Evolutionary conservation across 768 basidiomycete genomes (phyloP), one percentile per base, ranked within the genome.

Genomic region (Auricularia cornea): DNA sequence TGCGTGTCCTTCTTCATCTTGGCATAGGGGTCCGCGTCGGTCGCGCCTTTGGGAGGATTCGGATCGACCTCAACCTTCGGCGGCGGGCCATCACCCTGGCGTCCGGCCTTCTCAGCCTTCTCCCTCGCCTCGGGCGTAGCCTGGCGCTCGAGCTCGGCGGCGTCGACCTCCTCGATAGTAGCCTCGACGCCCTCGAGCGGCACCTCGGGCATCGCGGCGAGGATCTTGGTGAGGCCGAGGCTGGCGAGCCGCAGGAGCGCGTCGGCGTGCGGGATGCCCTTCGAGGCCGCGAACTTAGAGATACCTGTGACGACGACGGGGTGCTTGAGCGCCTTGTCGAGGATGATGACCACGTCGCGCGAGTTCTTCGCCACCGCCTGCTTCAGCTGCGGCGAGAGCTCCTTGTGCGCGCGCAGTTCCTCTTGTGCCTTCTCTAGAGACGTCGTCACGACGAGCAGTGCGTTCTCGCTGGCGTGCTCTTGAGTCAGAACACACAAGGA

Each of bases 291-390:
- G 66, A 66, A 68, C 31, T 62, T 52, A 5, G 66, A 44, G 51
- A 66, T 59, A n/a, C 67, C 67, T 4, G 66, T 68, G 54, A 68
- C 59, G 44, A 68, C 66, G 59, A 68, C 48, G 60, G 67, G 67
- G 59, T 68, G 62, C 18, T 64, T 60, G n/a, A 68, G 63, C n/a
- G 66, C 67, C 56, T 68, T 66, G 63, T 68, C 67, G 26, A 68
- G 41, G 33, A 68, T 23, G 26, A 68, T 52, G 54, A 68, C 57
- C 18, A 64, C 65, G 60, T 68, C 67, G 18, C 66, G 66, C 14
- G 63, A 54, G 59, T 68, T 66, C 29, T 61, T 65, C 44, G 35
- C 28, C 16, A 66, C 65, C 28, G 41, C 30, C n/a, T 35, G 11
- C 40, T 64, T 61, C 5, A 64, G 35, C n/a, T 48, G 26, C 29